These are phyloP conservation scores for Fusarium poae DNA, from an alignment of 2,329 filamentous ascomycete genomes.

Conservation along the genomic window DNA sequence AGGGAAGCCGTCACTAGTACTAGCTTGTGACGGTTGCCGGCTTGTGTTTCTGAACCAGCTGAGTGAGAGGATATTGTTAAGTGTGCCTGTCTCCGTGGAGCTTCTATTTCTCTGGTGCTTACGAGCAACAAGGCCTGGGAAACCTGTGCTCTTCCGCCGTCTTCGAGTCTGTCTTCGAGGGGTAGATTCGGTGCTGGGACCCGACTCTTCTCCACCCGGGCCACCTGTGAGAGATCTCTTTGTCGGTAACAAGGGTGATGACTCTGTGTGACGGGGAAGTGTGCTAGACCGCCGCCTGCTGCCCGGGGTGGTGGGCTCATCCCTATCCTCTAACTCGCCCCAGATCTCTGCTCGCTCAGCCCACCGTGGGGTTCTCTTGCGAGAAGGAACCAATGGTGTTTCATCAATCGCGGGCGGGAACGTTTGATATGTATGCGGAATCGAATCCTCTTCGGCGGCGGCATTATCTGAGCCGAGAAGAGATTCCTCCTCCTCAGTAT, in stretches of 20 bases:
- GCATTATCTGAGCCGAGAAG: constrained; percentile 63
- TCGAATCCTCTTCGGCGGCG: constrained; percentile 58
- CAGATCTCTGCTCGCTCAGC: constrained; percentile 84
- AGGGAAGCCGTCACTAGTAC: constrained; percentile 39
- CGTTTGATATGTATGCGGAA: constrained; percentile 60
- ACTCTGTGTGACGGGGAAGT: constrained; percentile 58
- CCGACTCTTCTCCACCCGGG: constrained; percentile 46
- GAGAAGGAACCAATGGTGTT: constrained; percentile 56
- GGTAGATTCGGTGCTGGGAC: constrained; percentile 50
- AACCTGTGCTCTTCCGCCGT: constrained; percentile 71
- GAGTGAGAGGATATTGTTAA: constrained; percentile 66
- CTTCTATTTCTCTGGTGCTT: constrained; percentile 57
- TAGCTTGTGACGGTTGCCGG: constrained; percentile 41
- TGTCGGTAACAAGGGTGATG: constrained; percentile 56
- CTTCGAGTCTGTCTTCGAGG: constrained; percentile 56
- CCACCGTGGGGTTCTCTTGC: constrained; percentile 67
- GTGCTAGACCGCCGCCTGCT: constrained; percentile 63
- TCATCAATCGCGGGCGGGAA: constrained; percentile 59
- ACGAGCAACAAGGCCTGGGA: constrained; percentile 71
- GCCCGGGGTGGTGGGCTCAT: constrained; percentile 58
- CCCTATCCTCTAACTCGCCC: constrained; percentile 86
- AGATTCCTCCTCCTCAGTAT: constrained; percentile 70
- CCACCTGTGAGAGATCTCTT: constrained; percentile 52
- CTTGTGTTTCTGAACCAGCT: constrained; percentile 64
- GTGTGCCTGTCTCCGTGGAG: constrained; percentile 62